Evolutionary conservation across 345 rosid genomes (phyloP), one percentile per base, ranked within the genome.

Genomic region (Litchi chinensis): DNA sequence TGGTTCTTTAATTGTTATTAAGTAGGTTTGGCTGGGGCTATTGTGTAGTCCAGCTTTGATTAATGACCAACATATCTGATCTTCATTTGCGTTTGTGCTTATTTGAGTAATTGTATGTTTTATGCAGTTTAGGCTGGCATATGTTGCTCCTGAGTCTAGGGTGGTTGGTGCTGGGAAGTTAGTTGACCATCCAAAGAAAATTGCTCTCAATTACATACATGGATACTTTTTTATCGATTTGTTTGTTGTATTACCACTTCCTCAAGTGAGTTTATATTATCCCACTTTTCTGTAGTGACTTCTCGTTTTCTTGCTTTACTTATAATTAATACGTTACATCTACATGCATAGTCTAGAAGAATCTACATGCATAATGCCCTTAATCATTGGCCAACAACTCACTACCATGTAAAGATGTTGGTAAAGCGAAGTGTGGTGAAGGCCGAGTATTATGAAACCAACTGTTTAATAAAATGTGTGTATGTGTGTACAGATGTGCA

Each of bases 131-230:
- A 91, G 92, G 74, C 76, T 95, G 86, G 97, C 98, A 41, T 95
- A 90, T 82, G 77, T 95, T 71, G 93, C 96, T 82, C 96, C 93
- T 0, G 97, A 93, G 83, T 90, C 98, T 59, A 86, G 83, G 44
- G 96, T 92, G 57, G 87, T 91, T 83, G 98, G 98, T 79, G 94
- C 92, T 71, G 98, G 98, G 65, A 94, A 91, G 84, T 88, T 93
- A 63, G 98, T 92, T 85, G 97, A 91, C 83, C 88, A 93, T 79
- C 99, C 98, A 11, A 89, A 74, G 56, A 88, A 85, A 83, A 93
- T 93, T 77, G 93, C 95, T 63, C 18, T 21, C 72, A 65, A 91
- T 83, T 93, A 95, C 87, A 52, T 95, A n/a, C 65, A 59, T 3
- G 85, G 95, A 80, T 82, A 74, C 72, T 92, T 93, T 84, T 70